Evolutionary conservation across 495 filamentous ascomycete species (phyloP).

Genomic region (Aspergillus ellipticus): DNA sequence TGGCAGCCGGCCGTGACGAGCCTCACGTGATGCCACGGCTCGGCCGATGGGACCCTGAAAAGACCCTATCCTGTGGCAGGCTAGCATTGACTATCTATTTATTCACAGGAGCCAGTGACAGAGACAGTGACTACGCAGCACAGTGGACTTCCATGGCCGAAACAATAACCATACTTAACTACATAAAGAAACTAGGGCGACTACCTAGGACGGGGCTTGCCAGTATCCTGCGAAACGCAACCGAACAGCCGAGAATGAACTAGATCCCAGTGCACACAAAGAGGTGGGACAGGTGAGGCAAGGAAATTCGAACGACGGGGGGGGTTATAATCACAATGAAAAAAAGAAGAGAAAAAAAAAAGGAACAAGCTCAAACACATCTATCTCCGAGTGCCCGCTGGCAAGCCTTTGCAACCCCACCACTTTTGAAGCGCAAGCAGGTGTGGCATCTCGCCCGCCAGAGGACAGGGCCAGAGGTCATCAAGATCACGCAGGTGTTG

Average conservation of each 20-base stretch:
- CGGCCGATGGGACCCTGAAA: too few species aligned
- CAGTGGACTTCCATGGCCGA: background rate
- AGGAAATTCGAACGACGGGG: background rate
- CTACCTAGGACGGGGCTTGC: too few species aligned
- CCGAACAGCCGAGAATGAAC: background rate
- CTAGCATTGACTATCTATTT: too few species aligned
- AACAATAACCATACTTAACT: background rate
- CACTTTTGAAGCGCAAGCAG: background rate
- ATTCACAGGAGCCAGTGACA: too few species aligned
- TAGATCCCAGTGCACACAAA: background rate
- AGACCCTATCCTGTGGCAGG: too few species aligned
- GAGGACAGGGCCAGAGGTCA: background rate
- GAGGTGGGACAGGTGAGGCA: background rate
- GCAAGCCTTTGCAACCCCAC: constrained; percentile 6
- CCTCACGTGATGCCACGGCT: constrained; percentile 17
- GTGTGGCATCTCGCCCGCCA: background rate
- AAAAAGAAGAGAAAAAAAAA: constrained; percentile 13
- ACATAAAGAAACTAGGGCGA: background rate
- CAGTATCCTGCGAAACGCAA: background rate
- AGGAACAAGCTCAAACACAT: constrained; percentile 8
- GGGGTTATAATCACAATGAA: constrained; percentile 2
- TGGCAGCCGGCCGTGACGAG: constrained; percentile 8
- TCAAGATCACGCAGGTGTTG: background rate
- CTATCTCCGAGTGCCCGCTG: background rate
- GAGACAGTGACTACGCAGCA: too few species aligned